phyloP scores from a whole-genome alignment of 2,329 filamentous ascomycete genomes.

The Aspergillus flavus region DNA sequence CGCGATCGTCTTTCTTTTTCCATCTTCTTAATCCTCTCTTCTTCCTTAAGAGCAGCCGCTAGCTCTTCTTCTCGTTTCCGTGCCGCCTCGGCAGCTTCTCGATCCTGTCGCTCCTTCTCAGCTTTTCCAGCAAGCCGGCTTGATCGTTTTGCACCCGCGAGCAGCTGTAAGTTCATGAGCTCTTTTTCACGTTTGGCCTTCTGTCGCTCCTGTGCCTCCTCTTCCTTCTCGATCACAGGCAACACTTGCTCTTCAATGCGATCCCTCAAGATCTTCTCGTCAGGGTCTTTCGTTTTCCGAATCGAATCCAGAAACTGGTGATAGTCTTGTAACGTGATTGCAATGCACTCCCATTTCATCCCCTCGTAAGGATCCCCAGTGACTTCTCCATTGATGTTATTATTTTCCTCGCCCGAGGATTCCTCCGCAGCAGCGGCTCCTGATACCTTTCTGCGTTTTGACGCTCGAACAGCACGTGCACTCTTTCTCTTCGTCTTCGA shows the following conservation, averaged over 20 bases:
- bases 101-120: slow-evolving; percentile 75
- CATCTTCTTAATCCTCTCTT: slow-evolving; percentile 63
- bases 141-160: slow-evolving; percentile 92
- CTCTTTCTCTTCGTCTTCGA: slow-evolving; percentile 68
- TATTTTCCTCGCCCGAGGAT: slow-evolving; percentile 47
- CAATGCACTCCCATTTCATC: slow-evolving; percentile 89
- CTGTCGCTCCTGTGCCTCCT: slow-evolving; percentile 69
- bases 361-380: slow-evolving; percentile 69
- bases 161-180: slow-evolving; percentile 75
- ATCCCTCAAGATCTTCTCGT: slow-evolving; percentile 77
- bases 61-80: slow-evolving; percentile 67
- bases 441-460: slow-evolving; percentile 68
- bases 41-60: slow-evolving; percentile 61
- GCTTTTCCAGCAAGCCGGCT: slow-evolving; percentile 81
- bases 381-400: slow-evolving; percentile 36
- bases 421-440: slow-evolving; percentile 42
- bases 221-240: slow-evolving; percentile 79
- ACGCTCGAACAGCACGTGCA: slow-evolving; percentile 65
- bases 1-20: slow-evolving; percentile 77
- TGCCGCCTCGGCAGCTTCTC: slow-evolving; percentile 70
- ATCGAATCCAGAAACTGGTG: slow-evolving; percentile 70
- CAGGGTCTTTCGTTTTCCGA: slow-evolving; percentile 74
- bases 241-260: slow-evolving; percentile 77
- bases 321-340: slow-evolving; percentile 78
- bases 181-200: slow-evolving; percentile 77